Base-by-base conservation (phyloP, 495 filamentous ascomycete genomes). In the Lophium mytilinum region DNA sequence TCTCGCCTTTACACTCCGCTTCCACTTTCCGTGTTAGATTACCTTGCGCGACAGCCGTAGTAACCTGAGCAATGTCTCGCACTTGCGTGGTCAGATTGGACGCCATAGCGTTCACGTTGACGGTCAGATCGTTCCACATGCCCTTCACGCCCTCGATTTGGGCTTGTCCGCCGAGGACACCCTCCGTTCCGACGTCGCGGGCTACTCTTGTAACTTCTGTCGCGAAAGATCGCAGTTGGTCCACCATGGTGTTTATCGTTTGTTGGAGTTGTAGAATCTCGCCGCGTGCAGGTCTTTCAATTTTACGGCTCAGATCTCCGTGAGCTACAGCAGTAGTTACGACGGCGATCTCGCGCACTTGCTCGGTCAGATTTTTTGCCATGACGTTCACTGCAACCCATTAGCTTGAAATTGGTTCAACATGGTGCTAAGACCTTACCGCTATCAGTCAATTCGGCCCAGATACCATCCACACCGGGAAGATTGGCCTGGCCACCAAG, bases 221-320 rank as follows among this genome's bases (percentile, higher is more conserved):
- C 42, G 93, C 93, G 74, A 99, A 99, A 10, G 90, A 95, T 55
- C 91, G 84, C 48, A 99, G 77, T 74, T 99, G 93, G 64, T 95
- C 92, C 67, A 99, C 94, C 93, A 98, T 98, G 70, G 87, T 95
- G 65, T 98, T 98, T 64, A 98, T 97, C 0, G 93, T 98, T 68
- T 96, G 89, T 70, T 98, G 94, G 19, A 98, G 77, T 68, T 97
- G 88, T 35, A 96, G 75, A 63, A 98, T 97, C 76, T 98, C 94
- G 65, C 93, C 93, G 65, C 88, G 85, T 55, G 93, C 94, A 18
- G 90, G 88, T 70, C 90, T 85, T 67, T 94, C 87, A 59, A 98
- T 96, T 72, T 97, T 97, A 71, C 93, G 87, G 60, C 88, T 95
- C 56, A 98, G 76, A 75, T 98, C 92, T 70, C 93, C 93, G 64